Evolutionary conservation across 352 stramenopile species (phyloP).

Genomic region (Lagenidium giganteum): DNA sequence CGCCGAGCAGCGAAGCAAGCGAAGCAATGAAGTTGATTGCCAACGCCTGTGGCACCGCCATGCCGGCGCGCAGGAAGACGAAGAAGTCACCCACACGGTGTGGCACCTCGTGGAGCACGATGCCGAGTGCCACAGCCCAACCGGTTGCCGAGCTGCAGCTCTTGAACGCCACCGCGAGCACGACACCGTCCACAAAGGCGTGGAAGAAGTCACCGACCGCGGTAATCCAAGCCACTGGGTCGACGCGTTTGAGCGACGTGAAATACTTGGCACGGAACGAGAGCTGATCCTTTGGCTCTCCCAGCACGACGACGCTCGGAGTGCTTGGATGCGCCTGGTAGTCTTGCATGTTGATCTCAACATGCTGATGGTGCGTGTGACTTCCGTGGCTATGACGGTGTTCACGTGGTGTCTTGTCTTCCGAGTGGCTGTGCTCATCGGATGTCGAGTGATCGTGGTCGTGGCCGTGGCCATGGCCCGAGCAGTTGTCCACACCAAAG

Average conservation of each 20-base stretch:
- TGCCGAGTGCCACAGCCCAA: conserved; percentile 22
- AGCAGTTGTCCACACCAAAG: conserved; percentile 16
- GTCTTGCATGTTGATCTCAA: too few species aligned
- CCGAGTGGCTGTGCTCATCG: too few species aligned
- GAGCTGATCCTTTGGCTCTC: background rate
- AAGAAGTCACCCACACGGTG: conserved; percentile 27
- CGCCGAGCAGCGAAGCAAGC: conserved; percentile 16
- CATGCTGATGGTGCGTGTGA: too few species aligned
- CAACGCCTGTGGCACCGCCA: conserved; percentile 18
- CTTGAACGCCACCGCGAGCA: conserved; percentile 25
- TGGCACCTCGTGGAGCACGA: conserved; percentile 26
- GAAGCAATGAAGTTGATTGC: conserved; percentile 21
- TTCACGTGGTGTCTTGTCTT: background rate
- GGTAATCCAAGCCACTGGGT: conserved; percentile 26
- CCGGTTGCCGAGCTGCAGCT: conserved; percentile 21
- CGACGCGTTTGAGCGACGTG: conserved; percentile 5
- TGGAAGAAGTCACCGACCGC: conserved; percentile 25
- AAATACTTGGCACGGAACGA: too few species aligned
- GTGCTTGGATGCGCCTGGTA: too few species aligned
- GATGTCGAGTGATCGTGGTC: background rate
- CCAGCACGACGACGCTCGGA: too few species aligned
- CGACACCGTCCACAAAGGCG: conserved; percentile 25
- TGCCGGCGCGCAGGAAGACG: conserved; percentile 25
- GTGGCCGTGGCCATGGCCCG: background rate
- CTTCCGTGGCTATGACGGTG: conserved; percentile 2